Conservation (phyloP, 2,329 filamentous ascomycete genomes). For the Fusarium praegraminearum region DNA sequence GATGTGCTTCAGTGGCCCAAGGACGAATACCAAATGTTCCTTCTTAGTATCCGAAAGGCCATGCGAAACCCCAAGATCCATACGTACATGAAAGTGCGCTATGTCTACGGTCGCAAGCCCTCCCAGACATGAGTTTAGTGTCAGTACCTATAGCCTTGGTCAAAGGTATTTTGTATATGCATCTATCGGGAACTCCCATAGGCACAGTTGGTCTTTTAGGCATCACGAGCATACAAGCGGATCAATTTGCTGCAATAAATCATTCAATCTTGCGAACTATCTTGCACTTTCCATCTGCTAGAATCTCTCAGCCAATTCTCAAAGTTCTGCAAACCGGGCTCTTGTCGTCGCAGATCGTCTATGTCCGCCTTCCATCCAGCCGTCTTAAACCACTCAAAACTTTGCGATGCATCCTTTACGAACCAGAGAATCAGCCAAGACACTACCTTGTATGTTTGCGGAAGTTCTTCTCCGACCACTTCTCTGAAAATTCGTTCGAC, state of each 20-base stretch:
- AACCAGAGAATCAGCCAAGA: conserved; percentile 24
- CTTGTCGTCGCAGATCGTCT: not conserved
- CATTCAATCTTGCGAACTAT: rapidly evolving
- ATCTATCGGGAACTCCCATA: rapidly evolving
- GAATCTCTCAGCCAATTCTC: conserved; percentile 38
- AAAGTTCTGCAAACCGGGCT: conserved; percentile 22
- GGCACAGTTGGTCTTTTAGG: not conserved
- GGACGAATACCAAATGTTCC: conserved; percentile 30
- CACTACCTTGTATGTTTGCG: conserved; percentile 11
- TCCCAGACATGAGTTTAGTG: not conserved
- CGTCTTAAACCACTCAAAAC: conserved; percentile 33
- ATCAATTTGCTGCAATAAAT: not conserved
- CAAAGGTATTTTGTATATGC: not conserved
- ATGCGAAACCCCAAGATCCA: conserved; percentile 27
- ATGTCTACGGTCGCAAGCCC: conserved; percentile 29
- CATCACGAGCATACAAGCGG: not conserved
- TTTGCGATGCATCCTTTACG: conserved; percentile 24
- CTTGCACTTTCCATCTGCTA: conserved; percentile 32
- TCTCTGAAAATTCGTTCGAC: conserved; percentile 7
- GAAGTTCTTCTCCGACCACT: conserved; percentile 8
- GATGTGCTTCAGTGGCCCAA: conserved; percentile 24
- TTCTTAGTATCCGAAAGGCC: conserved; percentile 13
- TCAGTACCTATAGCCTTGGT: not conserved
- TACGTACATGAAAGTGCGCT: conserved; percentile 25
- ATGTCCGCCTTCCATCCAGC: conserved; percentile 33